Percentiles rank a stretch among this genome's conserved stretches.
Evolutionary conservation across 1,284 basidiomycete species (phyloP).

Genomic region (Sanghuangporus weigelae): DNA sequence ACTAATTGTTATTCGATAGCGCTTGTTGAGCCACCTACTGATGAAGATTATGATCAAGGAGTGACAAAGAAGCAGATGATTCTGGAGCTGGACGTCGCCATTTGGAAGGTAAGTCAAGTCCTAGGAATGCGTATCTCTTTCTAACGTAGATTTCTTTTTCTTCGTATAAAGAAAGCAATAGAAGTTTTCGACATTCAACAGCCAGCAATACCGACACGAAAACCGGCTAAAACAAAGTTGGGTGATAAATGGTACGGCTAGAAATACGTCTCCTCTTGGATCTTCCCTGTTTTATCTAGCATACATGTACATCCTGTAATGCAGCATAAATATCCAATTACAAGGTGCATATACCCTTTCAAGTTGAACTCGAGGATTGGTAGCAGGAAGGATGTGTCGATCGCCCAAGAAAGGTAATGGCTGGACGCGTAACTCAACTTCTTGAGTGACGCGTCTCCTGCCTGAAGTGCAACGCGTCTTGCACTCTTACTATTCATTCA

Average conservation of each 20-base stretch:
- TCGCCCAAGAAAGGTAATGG: background rate
- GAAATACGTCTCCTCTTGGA: background rate
- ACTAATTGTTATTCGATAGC: background rate
- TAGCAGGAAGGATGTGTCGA: background rate
- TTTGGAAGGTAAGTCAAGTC: slow-evolving; percentile 58
- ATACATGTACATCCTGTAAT: background rate
- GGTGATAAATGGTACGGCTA: slow-evolving; percentile 68
- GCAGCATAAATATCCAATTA: background rate
- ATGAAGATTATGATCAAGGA: slow-evolving; percentile 58
- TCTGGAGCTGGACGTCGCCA: slow-evolving; percentile 79
- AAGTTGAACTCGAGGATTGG: background rate
- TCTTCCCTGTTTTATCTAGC: background rate
- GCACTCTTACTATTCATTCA: background rate
- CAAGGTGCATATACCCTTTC: background rate
- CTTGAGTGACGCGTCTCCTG: background rate
- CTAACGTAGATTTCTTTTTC: background rate
- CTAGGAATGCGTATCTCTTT: background rate
- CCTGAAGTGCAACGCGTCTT: background rate
- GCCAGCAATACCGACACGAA: slow-evolving; percentile 61
- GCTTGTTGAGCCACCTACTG: slow-evolving; percentile 45
- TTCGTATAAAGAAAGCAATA: slow-evolving; percentile 60
- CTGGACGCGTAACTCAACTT: slow-evolving; percentile 8
- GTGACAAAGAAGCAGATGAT: slow-evolving; percentile 77
- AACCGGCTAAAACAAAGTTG: slow-evolving; percentile 45
- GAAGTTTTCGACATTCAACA: slow-evolving; percentile 73